Conservation (phyloP, 495 filamentous ascomycete genomes). For the Aspergillus hancockii region DNA sequence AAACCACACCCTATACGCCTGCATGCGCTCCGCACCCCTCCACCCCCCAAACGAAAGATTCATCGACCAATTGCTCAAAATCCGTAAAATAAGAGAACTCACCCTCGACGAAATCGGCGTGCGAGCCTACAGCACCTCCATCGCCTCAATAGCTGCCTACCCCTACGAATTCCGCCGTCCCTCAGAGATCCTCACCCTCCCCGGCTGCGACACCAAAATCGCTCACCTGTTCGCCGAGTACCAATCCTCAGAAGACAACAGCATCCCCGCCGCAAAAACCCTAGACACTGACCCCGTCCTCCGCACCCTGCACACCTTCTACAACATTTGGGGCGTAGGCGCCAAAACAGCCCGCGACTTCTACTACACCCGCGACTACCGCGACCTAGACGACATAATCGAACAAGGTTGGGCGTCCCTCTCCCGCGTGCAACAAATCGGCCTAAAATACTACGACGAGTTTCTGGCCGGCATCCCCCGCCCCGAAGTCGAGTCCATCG, state of each 20-base stretch:
- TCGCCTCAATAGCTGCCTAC: constrained; percentile 82
- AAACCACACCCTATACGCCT: constrained; percentile 69
- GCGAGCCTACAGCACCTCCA: constrained; percentile 84
- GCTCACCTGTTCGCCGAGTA: constrained; percentile 79
- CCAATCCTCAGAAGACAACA: constrained; percentile 53
- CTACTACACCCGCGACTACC: constrained; percentile 75
- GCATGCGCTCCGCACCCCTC: constrained; percentile 73
- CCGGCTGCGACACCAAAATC: constrained; percentile 81
- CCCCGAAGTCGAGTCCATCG: constrained; percentile 72
- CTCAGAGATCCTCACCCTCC: constrained; percentile 68
- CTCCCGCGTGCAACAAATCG: constrained; percentile 84
- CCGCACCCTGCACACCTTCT: constrained; percentile 65
- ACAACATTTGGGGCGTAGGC: constrained; percentile 88
- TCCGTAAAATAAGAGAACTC: constrained; percentile 69
- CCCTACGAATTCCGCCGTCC: constrained; percentile 58
- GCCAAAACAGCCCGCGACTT: constrained; percentile 80
- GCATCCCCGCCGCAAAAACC: constrained; percentile 61
- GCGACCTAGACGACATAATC: constrained; percentile 78
- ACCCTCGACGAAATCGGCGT: constrained; percentile 75
- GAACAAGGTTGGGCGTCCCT: constrained; percentile 78
- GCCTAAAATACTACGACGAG: constrained; percentile 94
- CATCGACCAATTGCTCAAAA: constrained; percentile 71
- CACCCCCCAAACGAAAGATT: constrained; percentile 75
- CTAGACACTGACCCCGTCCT: constrained; percentile 66
- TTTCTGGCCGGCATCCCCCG: constrained; percentile 72